These are phyloP conservation scores for Cutaneotrichosporon daszewskae DNA, from an alignment of 1,284 basidiomycete genomes.

Conservation along the genomic window DNA sequence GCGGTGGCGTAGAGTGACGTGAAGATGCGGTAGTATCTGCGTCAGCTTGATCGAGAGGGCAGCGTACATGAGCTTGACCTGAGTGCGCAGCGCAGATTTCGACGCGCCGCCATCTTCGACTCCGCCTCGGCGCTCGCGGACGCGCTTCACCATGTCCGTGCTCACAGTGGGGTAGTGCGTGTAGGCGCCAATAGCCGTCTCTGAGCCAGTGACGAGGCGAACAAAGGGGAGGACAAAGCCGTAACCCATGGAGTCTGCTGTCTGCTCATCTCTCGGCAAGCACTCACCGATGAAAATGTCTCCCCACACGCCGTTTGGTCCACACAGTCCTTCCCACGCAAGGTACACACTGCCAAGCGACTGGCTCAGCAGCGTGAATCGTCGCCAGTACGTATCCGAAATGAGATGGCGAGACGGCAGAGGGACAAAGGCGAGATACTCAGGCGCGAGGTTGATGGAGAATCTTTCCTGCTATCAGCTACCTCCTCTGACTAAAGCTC, in stretches of 20 bases:
- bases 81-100: constrained; percentile 57
- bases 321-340: constrained; percentile 60
- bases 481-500: constrained; percentile 19
- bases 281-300: constrained; percentile 81
- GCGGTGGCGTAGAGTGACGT: constrained; percentile 74
- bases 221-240: constrained; percentile 85
- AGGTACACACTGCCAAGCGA: constrained; percentile 79
- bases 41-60: constrained; percentile 1
- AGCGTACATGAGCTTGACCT: constrained; percentile 64
- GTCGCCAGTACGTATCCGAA: constrained; percentile 75
- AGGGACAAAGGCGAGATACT: constrained; percentile 69
- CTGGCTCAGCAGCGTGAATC: constrained; percentile 87
- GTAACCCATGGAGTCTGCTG: constrained; percentile 92
- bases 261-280: not conserved
- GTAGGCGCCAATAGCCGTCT: constrained; percentile 77
- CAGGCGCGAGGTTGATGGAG: constrained; percentile 64
- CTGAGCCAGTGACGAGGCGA: constrained; percentile 53
- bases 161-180: constrained; percentile 96
- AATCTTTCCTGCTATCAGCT: constrained; percentile 62
- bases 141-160: constrained; percentile 84
- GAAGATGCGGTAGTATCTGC: constrained; percentile 82
- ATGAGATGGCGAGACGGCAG: constrained; percentile 65
- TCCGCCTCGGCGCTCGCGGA: constrained; percentile 55
- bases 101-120: constrained; percentile 69
- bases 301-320: constrained; percentile 42